Evolutionary conservation across 495 filamentous ascomycete species (phyloP), one percentile per base, ranked within the genome.

Genomic region (Pyrenula massariospora): DNA sequence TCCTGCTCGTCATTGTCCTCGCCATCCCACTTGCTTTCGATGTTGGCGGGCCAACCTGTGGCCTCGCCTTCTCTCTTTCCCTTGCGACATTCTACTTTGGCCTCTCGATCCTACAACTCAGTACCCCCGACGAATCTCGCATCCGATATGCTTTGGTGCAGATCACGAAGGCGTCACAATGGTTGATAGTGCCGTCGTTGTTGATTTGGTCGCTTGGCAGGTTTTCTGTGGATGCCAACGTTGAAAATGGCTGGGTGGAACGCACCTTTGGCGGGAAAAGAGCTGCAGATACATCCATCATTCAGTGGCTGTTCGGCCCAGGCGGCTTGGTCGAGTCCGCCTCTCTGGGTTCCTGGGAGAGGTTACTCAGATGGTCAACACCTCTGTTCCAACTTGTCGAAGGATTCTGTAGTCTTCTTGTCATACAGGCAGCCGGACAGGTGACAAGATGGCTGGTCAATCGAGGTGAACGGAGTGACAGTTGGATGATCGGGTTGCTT

Each of bases 401-500:
- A 70, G 93, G 93, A 1, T 98, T 98, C 71, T 96, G 93, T 72
- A 96, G 88, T 63, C 70, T 98, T 65, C 71, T 98, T 57, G 93
- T 98, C 53, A 96, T 98, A 55, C 93, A 98, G 69, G 88, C 91
- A 12, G 84, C 86, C 25, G 93, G 93, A 0, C 91, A 95, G 66
- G 90, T 96, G 55, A 95, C 93, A n/a, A 80, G 89, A 64, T 96
- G 89, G 86, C 81, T 96, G 20, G 91, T 96, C 49, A 98, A 96
- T 68, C 70, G 86, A 53, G 75, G 84, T 57, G 89, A 89, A 56
- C 81, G 88, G 59, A 90, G 90, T 59, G 93, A 98, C 72, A 93
- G 84, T 59, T 98, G 93, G 93, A 92, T 96, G 87, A 96, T 98
- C 67, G 79, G 85, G 50, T 79, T 98, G 24, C 78, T 98, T 20